Base-by-base conservation (phyloP, 208 protist species). In the Novymonas esmeraldas region DNA sequence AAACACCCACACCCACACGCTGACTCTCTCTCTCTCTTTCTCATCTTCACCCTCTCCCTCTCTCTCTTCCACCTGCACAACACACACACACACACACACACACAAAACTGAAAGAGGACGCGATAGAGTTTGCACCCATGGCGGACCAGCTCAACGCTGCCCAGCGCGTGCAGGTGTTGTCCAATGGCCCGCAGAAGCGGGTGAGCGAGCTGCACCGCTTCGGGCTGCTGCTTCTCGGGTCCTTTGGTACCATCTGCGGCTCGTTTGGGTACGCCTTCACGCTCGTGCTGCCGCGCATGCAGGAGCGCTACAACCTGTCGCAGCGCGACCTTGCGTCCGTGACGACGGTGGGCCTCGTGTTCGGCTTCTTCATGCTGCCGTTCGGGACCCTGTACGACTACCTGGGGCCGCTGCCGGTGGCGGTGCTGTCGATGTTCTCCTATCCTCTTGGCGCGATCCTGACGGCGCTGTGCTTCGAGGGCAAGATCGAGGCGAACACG, bases 261-360 rank as follows among this genome's bases (percentile, higher is more conserved):
- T 89, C 83, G 9, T 72, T 76, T 22, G 61, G 59, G 22, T 88
- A 86, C 71, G 72, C 79, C 57, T 89, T 76, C 63, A 89, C 78
- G 31, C 63, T 89, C 20, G 78, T 85, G 52, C 67, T 73, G 39
- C 66, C 70, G 6, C 55, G 49, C 26, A 42, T 92, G 26, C 78
- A 87, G 50, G 64, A 52, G 2, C 71, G 72, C 33, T 89, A 85
- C 70, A 71, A 78, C 51, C 73, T 87, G 34, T 76, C 73, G 22
- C 76, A 82, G 69, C 78, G 71, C 26, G 74, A 92, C 36, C 76
- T 82, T 36, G 77, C 80, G 18, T 82, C 78, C 20, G 88, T 92
- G 57, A 73, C 64, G 48, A 85, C 75, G 0, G 64, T 77, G 13
- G 73, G 75, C 42, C 77, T 82, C 44, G 69, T 82, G 5, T 52